These are phyloP conservation scores for Mucor lusitanicus DNA, from an alignment of 371 early-diverging fungal species.

Conservation along the genomic window DNA sequence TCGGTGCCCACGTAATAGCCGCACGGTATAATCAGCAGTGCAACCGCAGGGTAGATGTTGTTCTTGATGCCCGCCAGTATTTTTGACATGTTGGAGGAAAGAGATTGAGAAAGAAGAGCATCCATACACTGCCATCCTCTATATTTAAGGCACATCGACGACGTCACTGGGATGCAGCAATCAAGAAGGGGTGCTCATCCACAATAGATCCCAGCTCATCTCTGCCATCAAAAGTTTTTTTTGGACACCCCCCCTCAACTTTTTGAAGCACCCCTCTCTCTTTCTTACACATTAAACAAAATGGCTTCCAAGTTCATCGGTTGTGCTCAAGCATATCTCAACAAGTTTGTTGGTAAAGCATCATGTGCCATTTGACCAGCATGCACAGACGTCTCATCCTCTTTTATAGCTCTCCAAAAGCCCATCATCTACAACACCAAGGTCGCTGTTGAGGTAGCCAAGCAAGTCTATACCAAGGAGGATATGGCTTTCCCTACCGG, in stretches of 20 bases:
- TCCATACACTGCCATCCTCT: neutral
- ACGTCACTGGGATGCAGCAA: neutral
- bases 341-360: slow-evolving; percentile 39
- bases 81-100: neutral
- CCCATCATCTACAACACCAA: slow-evolving; percentile 62
- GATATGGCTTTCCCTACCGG: slow-evolving; percentile 68
- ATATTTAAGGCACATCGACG: neutral
- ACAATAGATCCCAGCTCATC: neutral
- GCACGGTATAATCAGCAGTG: slow-evolving; percentile 23
- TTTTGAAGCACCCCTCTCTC: slow-evolving; percentile 1
- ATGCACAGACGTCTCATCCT: neutral
- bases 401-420: slow-evolving; percentile 38
- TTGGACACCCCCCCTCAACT: slow-evolving; percentile 7
- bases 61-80: slow-evolving; percentile 23
- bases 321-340: slow-evolving; percentile 24
- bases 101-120: neutral
- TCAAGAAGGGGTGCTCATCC: neutral
- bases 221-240: slow-evolving; percentile 1
- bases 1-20: slow-evolving; percentile 29
- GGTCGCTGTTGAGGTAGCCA: slow-evolving; percentile 69
- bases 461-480: slow-evolving; percentile 73
- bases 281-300: slow-evolving; percentile 1
- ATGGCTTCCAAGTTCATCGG: slow-evolving; percentile 30
- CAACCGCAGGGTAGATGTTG: slow-evolving; percentile 22
- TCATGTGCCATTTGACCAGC: neutral